phyloP scores from a whole-genome alignment of 176 grass and related monocot genomes.

The Pontederia paniculata region DNA sequence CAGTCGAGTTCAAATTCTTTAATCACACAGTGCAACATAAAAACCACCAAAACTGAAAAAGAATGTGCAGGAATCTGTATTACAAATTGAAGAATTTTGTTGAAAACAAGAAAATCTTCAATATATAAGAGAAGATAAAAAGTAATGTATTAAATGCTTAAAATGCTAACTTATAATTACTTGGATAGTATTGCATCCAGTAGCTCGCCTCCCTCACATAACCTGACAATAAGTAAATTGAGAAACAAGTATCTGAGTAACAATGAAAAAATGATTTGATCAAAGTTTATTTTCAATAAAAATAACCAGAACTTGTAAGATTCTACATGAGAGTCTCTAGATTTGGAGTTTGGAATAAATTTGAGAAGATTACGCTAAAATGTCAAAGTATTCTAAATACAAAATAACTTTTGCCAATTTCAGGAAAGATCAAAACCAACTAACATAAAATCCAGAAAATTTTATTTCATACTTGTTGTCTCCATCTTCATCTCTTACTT shows the following conservation, averaged over 20 bases:
- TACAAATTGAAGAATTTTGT: neutral
- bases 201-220: conserved; percentile 20
- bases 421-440: too few relatives aligned
- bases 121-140: conserved; percentile 1
- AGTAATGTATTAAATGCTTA: neutral
- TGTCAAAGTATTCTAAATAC: too few relatives aligned
- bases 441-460: too few relatives aligned
- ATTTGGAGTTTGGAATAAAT: too few relatives aligned
- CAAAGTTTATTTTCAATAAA: neutral
- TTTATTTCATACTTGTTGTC: too few relatives aligned
- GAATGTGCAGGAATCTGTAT: neutral
- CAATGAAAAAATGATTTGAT: neutral
- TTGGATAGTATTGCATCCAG: conserved; percentile 15
- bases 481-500: too few relatives aligned
- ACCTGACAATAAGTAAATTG: conserved; percentile 1
- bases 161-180: conserved; percentile 6
- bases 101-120: neutral
- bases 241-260: neutral
- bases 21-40: too few relatives aligned
- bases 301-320: neutral
- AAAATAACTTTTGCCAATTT: too few relatives aligned
- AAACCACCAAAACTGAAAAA: neutral
- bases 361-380: too few relatives aligned
- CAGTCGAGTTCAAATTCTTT: too few relatives aligned
- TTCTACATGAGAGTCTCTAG: too few relatives aligned